Percentiles rank a stretch among this genome's conserved stretches.
These are phyloP conservation scores for Hylodesmum podocarpum DNA, from an alignment of 306 rosid species.

Conservation along the genomic window DNA sequence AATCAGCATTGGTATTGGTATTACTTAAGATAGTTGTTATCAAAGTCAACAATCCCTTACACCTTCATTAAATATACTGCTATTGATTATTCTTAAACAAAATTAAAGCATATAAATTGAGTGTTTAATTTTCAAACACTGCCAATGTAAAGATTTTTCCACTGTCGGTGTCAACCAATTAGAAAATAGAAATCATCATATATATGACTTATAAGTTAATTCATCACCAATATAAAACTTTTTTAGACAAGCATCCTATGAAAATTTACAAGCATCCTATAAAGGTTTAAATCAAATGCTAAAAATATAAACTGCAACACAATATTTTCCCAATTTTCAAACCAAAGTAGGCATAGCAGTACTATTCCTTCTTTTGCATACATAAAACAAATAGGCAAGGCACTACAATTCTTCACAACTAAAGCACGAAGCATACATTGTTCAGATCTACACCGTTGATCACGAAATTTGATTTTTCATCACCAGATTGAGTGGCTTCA, in stretches of 20 bases:
- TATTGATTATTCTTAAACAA: background rate
- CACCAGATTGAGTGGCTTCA: constrained; percentile 78
- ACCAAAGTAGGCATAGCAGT: background rate
- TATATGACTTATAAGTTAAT: background rate
- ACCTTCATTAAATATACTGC: background rate
- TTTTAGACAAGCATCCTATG: background rate
- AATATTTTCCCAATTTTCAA: background rate
- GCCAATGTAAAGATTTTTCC: background rate
- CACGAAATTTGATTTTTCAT: constrained; percentile 76
- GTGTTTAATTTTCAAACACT: background rate
- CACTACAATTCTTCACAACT: background rate
- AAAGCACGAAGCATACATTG: constrained; percentile 51
- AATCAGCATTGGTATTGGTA: too few relatives aligned
- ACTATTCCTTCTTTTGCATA: too few relatives aligned
- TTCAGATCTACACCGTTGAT: constrained; percentile 72
- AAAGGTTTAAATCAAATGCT: background rate
- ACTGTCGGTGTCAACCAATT: background rate
- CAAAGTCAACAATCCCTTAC: background rate
- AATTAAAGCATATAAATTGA: background rate
- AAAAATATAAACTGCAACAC: background rate
- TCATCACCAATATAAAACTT: too few relatives aligned
- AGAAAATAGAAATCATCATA: background rate
- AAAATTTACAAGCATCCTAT: background rate
- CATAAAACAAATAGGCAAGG: background rate
- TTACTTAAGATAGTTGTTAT: background rate